Evolutionary conservation across 371 early-diverging fungal genomes (phyloP).

Genomic region (Mortierella sp.): DNA sequence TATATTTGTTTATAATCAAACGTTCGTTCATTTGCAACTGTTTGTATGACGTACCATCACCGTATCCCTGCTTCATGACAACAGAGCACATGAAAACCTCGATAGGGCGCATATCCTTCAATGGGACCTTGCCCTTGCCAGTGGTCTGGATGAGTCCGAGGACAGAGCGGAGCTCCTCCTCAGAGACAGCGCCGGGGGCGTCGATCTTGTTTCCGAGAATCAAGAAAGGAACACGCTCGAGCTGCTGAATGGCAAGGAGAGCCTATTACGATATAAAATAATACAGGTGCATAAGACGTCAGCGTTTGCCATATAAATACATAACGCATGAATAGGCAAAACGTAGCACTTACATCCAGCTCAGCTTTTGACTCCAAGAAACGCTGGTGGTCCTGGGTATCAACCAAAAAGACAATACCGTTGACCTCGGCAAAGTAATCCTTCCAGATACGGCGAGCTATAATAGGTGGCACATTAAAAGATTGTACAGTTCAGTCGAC

Average conservation of each 20-base stretch:
- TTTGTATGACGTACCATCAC: constrained; percentile 78
- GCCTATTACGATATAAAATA: constrained; percentile 64
- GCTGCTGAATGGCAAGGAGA: constrained; percentile 93
- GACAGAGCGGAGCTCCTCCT: constrained; percentile 89
- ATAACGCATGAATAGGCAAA: neutral
- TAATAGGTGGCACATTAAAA: neutral
- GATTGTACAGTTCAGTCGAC: neutral
- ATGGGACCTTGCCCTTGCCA: constrained; percentile 95
- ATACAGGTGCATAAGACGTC: neutral
- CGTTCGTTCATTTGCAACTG: neutral
- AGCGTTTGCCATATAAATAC: neutral
- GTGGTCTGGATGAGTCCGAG: constrained; percentile 96
- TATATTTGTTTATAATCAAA: neutral
- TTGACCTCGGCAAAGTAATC: constrained; percentile 98
- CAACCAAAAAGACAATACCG: constrained; percentile 97
- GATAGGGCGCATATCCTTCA: constrained; percentile 94
- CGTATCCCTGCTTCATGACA: constrained; percentile 97
- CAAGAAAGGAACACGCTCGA: constrained; percentile 93
- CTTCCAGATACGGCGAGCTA: constrained; percentile 97
- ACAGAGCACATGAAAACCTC: constrained; percentile 99
- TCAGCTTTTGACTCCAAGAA: constrained; percentile 94
- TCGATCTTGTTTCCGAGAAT: constrained; percentile 99
- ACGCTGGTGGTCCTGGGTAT: constrained; percentile 88
- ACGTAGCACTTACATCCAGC: constrained; percentile 80
- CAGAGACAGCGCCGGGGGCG: constrained; percentile 93